Conservation (phyloP, 2,329 filamentous ascomycete species). For the Colletotrichum sp. region DNA sequence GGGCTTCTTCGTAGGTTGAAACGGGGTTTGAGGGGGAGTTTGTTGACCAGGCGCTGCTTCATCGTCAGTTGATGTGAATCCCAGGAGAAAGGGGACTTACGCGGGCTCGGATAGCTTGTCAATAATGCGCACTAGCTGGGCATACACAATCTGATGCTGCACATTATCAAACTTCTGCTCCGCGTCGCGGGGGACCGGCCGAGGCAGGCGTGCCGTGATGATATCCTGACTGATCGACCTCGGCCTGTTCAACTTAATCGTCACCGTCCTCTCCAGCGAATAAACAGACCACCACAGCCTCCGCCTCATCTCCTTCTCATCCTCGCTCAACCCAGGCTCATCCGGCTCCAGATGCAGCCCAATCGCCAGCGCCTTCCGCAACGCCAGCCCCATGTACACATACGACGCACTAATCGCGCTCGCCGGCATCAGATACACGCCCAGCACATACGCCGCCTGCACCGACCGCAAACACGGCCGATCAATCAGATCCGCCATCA, state of each 20-base stretch:
- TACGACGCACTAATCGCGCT: conserved; percentile 38
- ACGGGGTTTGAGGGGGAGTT: not conserved
- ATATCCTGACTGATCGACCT: conserved; percentile 26
- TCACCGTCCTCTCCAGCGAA: conserved; percentile 30
- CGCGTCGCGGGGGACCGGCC: conserved; percentile 22
- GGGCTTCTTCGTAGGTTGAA: conserved; percentile 22
- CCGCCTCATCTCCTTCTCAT: conserved; percentile 26
- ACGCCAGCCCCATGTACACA: conserved; percentile 33
- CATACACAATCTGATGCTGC: conserved; percentile 35
- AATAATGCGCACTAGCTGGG: conserved; percentile 31
- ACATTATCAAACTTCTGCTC: conserved; percentile 36
- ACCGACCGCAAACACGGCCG: conserved; percentile 33
- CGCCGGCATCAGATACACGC: conserved; percentile 38
- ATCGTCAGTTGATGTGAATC: not conserved
- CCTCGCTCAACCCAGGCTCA: conserved; percentile 24
- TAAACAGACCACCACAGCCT: conserved; percentile 35
- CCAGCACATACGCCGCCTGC: conserved; percentile 36
- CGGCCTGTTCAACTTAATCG: conserved; percentile 29
- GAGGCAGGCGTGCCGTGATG: conserved; percentile 26
- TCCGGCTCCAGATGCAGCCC: conserved; percentile 31
- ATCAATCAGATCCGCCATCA: conserved; percentile 39
- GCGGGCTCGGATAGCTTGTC: conserved; percentile 31
- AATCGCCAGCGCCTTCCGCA: conserved; percentile 32
- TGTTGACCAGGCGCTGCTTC: not conserved
- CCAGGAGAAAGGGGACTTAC: not conserved